These are phyloP conservation scores for Periconia macrospinosa DNA, from an alignment of 2,329 filamentous ascomycete genomes.

Conservation along the genomic window DNA sequence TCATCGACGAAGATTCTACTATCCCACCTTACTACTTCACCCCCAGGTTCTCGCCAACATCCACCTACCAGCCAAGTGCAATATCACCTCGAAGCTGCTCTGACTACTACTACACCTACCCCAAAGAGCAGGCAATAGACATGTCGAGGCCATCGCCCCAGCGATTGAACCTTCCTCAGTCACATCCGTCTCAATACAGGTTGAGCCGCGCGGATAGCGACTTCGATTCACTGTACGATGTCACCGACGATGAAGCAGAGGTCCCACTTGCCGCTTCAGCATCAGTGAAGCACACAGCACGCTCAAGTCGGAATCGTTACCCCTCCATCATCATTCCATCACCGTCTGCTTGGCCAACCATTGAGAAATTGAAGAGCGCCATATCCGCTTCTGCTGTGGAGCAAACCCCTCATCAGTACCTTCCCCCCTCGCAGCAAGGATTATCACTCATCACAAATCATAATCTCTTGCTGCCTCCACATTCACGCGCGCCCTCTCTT, in stretches of 20 bases:
- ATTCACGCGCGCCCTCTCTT: conserved; percentile 81
- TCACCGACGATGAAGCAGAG: conserved; percentile 73
- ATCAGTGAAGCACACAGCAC: conserved; percentile 50
- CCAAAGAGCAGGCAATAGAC: conserved; percentile 66
- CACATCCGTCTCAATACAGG: conserved; percentile 60
- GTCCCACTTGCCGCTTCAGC: conserved; percentile 56
- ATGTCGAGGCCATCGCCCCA: conserved; percentile 54
- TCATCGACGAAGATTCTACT: conserved; percentile 55
- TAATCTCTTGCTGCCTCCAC: conserved; percentile 67
- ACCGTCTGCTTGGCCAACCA: conserved; percentile 58
- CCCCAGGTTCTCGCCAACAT: conserved; percentile 37
- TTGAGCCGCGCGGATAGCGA: conserved; percentile 69
- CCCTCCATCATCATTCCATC: conserved; percentile 63
- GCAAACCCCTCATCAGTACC: conserved; percentile 53
- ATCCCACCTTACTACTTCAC: conserved; percentile 43
- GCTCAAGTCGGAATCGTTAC: conserved; percentile 51
- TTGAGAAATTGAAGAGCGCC: conserved; percentile 55
- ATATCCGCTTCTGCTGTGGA: conserved; percentile 56
- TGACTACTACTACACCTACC: conserved; percentile 67
- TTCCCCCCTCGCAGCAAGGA: conserved; percentile 75
- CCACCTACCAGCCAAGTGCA: conserved; percentile 33
- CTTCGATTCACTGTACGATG: conserved; percentile 86
- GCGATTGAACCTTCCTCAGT: conserved; percentile 53
- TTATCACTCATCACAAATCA: conserved; percentile 68
- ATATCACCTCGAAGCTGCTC: conserved; percentile 52